These are phyloP conservation scores for Bolboschoenus planiculmis DNA, from an alignment of 176 grass and related monocot species.

Conservation along the genomic window DNA sequence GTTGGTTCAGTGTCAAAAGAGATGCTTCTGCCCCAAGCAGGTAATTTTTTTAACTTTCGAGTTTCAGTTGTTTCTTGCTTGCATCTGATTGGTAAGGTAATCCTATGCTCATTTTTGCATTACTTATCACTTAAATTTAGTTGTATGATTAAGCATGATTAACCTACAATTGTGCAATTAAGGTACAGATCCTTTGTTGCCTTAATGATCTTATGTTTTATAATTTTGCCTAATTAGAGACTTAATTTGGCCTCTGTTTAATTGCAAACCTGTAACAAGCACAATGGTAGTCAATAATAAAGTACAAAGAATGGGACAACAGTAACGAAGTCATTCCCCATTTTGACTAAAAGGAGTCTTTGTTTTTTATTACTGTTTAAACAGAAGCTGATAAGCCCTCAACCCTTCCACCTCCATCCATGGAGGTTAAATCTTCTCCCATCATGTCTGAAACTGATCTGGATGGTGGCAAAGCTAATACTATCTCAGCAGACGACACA, in stretches of 20 bases:
- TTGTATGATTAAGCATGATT: not conserved
- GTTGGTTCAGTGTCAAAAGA: not conserved
- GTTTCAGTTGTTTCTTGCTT: not conserved
- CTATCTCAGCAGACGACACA: constrained; percentile 1
- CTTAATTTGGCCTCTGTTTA: not conserved
- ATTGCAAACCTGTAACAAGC: not conserved
- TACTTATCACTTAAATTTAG: not conserved
- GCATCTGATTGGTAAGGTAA: not conserved
- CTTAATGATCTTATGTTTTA: not conserved
- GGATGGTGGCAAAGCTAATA: constrained; percentile 7
- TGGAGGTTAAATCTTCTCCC: constrained; percentile 22
- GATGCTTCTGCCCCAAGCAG: not conserved
- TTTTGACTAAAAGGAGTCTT: not conserved
- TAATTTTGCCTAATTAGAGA: not conserved
- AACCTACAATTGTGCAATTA: not conserved
- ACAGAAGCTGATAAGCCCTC: constrained; percentile 11
- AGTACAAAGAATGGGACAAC: not conserved
- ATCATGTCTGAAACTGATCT: not conserved
- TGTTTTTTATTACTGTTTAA: not conserved
- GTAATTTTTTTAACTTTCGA: not conserved
- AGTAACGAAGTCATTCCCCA: not conserved
- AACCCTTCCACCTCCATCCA: constrained; percentile 3
- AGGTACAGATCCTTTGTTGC: not conserved
- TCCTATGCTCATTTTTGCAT: not conserved
- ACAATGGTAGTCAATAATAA: not conserved